Conservation (phyloP, 2,329 filamentous ascomycete species). For the Verticillium nubilum region DNA sequence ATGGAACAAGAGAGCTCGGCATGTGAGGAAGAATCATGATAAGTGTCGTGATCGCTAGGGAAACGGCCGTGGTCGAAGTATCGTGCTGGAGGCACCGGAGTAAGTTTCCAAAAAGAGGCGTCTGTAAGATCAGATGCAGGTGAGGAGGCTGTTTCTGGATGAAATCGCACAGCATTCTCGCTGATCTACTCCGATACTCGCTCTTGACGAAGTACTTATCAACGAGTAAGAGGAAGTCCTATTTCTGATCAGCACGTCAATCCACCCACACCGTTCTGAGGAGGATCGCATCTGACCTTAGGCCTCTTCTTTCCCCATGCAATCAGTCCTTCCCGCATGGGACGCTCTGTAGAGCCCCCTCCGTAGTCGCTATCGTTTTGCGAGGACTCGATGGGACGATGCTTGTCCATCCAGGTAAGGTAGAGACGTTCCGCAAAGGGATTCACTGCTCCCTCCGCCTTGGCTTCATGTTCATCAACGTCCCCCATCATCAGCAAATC, state of each 20-base stretch:
- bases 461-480: constrained; percentile 44
- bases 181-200: constrained; percentile 55
- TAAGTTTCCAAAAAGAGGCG: constrained; percentile 65
- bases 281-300: constrained; percentile 28
- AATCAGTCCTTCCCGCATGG: constrained; percentile 46
- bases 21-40: constrained; percentile 83
- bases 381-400: constrained; percentile 21
- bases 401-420: constrained; percentile 50
- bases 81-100: constrained; percentile 71
- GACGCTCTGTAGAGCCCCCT: constrained; percentile 41
- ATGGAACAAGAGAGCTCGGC: constrained; percentile 62
- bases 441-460: constrained; percentile 26
- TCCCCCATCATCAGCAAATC: constrained; percentile 60
- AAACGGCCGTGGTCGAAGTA: constrained; percentile 71
- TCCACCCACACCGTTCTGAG: neutral
- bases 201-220: constrained; percentile 62
- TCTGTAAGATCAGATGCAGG: constrained; percentile 67
- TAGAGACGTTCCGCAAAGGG: constrained; percentile 54
- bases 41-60: constrained; percentile 66
- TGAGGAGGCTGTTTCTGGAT: constrained; percentile 74
- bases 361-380: constrained; percentile 29
- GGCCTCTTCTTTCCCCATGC: constrained; percentile 64
- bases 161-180: constrained; percentile 67
- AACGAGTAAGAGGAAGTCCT: constrained; percentile 62
- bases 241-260: constrained; percentile 10